Base-by-base conservation (phyloP, 257 asterid genomes). In the Salvia hispanica region DNA sequence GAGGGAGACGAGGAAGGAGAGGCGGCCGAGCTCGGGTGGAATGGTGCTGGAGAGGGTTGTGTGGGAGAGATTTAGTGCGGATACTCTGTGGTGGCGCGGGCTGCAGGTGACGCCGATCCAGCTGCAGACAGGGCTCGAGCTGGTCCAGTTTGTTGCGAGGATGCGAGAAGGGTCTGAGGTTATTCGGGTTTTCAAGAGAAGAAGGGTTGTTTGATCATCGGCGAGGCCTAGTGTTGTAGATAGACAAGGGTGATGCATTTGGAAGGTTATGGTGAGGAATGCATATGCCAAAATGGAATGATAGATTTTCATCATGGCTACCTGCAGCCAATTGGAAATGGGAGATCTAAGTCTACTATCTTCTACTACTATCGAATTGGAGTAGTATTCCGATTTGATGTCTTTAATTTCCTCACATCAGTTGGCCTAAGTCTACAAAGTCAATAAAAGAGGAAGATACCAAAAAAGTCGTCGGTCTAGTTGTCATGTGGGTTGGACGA, bases 81-180 rank as follows among this genome's bases (percentile, higher is more conserved):
- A 9, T 10, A 72, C 72, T 65, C 77, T 33, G 13, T 36, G 59
- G 40, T 64, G 77, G 72, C 77, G 67, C 34, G n/a, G n/a, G 46
- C 67, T 18, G 33, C 77, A 72, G 14, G 62, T 56, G 21, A 56
- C 62, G 11, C 43, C 62, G 10, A 2, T 12, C 62, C 62, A 56
- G 21, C 11, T 56, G 47, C 74, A 74, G 8, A 66, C 52, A 3
- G 74, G 44, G 57, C 18, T 39, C 25, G 78, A 66, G 11, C 18
- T 39, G 9, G 73, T 64, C 77, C 77, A 73, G 4, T 58, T 73
- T 8, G 12, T 9, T 3, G 72, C 21, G 2, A 74, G 31, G 2
- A 42, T 18, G 9, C 37, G 18, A 7, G 16, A 42, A n/a, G 70
- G 78, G 42, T 74, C 74, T 12, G 13, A 56, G 6, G 62, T 73